Evolutionary conservation across 2,329 filamentous ascomycete genomes (phyloP), one percentile per base, ranked within the genome.

Genomic region (Malbranchea zuffiana): DNA sequence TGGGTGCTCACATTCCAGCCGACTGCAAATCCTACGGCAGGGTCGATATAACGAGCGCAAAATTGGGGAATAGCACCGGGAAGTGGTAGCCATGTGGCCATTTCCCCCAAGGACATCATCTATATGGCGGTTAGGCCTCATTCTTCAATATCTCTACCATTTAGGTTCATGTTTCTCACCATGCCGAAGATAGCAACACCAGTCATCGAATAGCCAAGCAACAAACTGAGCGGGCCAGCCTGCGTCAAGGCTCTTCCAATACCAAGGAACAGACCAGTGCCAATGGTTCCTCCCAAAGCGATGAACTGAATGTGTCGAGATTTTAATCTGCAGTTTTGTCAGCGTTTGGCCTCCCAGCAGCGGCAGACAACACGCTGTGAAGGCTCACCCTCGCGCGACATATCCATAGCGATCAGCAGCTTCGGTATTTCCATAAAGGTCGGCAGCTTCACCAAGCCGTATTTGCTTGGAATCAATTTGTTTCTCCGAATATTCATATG

Each of bases 231-330:
- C 16, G 43, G 40, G 18, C 44, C 71, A 18, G 63, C 70, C 16
- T 61, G 65, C 16, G 63, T 61, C 20, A 75, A 66, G 1, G 68
- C 66, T 41, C 63, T 59, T 25, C 71, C 72, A 1, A 69, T 67
- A 31, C 67, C 67, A 6, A 75, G 59, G 51, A 75, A 74, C 0
- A 73, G 54, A 42, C 70, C 70, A 2, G 69, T 72, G 26, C 67
- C 66, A 41, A 75, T 75, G 3, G 70, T 72, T 40, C 72, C 71
- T 37, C 71, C 71, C 10, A 76, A 61, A 10, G 72, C 72, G 48
- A 78, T 76, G 49, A 74, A 72, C 43, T 74, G 62, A 34, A 74
- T 70, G 50, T 75, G 71, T 45, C 70, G 63, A 24, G 67, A 68
- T 50, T 69, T 69, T 39, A 68, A 55, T 32, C 59, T 47, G 26